Percentiles rank a stretch among this genome's conserved stretches.
These are phyloP conservation scores for Leavenworthia alabamica DNA, from an alignment of 345 rosid genomes.

Conservation along the genomic window DNA sequence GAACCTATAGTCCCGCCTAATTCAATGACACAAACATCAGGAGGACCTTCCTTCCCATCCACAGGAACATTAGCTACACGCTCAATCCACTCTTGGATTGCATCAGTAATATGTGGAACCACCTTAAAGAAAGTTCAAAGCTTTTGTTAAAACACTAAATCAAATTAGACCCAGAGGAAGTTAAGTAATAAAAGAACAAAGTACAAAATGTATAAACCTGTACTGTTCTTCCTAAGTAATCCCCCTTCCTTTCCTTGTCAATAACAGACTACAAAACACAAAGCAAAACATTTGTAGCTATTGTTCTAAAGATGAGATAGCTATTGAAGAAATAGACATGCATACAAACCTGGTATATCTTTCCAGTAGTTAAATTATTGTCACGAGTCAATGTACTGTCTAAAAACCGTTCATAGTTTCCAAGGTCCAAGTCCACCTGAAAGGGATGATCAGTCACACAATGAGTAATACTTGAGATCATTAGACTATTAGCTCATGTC, in stretches of 20 bases:
- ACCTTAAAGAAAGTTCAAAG: conserved; percentile 39
- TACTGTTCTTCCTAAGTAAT: conserved; percentile 92
- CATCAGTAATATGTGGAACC: conserved; percentile 95
- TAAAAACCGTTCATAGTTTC: conserved; percentile 74
- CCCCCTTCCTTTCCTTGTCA: conserved; percentile 85
- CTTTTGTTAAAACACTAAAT: neutral
- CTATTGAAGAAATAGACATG: conserved; percentile 4
- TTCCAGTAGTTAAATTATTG: conserved; percentile 79
- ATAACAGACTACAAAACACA: conserved; percentile 56
- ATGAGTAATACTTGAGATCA: neutral
- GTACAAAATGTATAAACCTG: conserved; percentile 46
- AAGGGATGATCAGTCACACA: too few relatives aligned
- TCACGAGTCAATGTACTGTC: conserved; percentile 68
- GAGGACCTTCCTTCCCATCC: conserved; percentile 76
- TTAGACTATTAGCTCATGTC: too few relatives aligned
- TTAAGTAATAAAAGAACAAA: neutral
- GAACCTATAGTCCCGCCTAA: conserved; percentile 95
- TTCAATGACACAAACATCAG: conserved; percentile 97
- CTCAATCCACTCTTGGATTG: conserved; percentile 95
- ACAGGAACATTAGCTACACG: conserved; percentile 78
- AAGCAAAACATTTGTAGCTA: neutral
- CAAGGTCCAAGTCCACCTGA: conserved; percentile 83
- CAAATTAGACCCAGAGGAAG: neutral
- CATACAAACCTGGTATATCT: conserved; percentile 79
- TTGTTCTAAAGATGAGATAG: conserved; percentile 1